Evolutionary conservation across 179 eudicot genomes (phyloP).

Genomic region (Nepenthes alata): DNA sequence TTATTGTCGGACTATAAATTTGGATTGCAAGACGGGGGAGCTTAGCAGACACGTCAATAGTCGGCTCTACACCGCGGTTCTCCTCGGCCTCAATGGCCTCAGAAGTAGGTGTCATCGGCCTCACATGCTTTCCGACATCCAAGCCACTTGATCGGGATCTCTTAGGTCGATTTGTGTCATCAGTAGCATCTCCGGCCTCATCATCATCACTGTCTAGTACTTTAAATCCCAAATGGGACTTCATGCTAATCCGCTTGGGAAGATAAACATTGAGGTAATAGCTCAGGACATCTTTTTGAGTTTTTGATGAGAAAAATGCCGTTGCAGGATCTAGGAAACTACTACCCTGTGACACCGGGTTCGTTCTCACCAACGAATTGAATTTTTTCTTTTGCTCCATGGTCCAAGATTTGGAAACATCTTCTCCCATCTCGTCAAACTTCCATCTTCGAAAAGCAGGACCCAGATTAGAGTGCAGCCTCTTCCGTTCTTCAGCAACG

Average conservation of each 20-base stretch:
- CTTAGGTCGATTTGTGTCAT: conserved; percentile 23
- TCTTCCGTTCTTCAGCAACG: conserved; percentile 28
- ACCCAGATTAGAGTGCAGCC: conserved; percentile 41
- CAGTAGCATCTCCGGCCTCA: conserved; percentile 19
- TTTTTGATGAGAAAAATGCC: conserved; percentile 23
- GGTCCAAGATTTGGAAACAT: conserved; percentile 39
- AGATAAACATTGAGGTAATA: conserved; percentile 58
- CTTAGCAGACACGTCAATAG: no score
- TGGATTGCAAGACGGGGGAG: no score
- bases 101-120: no score
- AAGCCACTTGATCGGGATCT: conserved; percentile 23
- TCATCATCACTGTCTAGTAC: conserved; percentile 55
- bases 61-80: no score
- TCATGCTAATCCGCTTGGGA: conserved; percentile 41
- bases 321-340: conserved; percentile 44
- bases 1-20: no score
- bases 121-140: conserved; percentile 18
- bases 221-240: conserved; percentile 28
- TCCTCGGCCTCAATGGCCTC: no score
- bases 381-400: conserved; percentile 35
- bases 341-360: conserved; percentile 35
- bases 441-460: conserved; percentile 45
- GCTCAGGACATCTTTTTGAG: conserved; percentile 27
- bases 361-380: conserved; percentile 25
- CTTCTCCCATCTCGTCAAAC: conserved; percentile 61